Percentiles rank a stretch among this genome's conserved stretches.
These are phyloP conservation scores for Jackrogersella minutella DNA, from an alignment of 495 filamentous ascomycete genomes.

Conservation along the genomic window DNA sequence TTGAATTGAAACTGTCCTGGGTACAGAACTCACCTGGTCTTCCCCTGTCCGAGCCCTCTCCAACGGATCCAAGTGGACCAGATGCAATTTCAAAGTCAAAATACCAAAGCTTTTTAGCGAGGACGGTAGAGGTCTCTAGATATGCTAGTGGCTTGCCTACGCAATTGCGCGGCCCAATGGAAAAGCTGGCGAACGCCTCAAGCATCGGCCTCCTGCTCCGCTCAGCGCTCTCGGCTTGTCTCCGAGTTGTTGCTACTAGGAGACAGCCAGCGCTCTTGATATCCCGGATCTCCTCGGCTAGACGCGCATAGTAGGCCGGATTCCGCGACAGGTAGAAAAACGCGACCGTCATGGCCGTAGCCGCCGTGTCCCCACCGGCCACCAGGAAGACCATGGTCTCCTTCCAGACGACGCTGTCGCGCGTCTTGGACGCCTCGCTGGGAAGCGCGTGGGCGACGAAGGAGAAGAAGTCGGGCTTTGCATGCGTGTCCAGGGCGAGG, in stretches of 20 bases:
- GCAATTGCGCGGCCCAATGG: background rate
- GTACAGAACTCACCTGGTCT: background rate
- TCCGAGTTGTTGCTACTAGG: background rate
- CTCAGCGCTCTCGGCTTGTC: background rate
- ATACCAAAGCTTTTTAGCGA: background rate
- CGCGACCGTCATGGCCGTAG: background rate
- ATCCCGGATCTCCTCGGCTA: background rate
- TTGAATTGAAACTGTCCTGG: background rate
- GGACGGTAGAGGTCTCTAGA: background rate
- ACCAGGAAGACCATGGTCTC: background rate
- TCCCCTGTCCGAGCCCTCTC: background rate
- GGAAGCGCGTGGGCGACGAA: background rate
- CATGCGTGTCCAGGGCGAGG: background rate
- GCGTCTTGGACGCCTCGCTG: background rate
- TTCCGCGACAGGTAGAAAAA: constrained; percentile 9
- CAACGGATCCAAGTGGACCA: background rate
- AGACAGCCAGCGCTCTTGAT: background rate
- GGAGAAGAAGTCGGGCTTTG: background rate
- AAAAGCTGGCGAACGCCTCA: background rate
- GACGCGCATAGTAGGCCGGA: background rate
- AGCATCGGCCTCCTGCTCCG: background rate
- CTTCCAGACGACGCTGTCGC: background rate
- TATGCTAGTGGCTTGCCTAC: background rate
- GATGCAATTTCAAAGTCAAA: background rate
- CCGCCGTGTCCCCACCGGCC: background rate